phyloP scores from a whole-genome alignment of 768 basidiomycete species.

The Hypsizygus marmoreus region DNA sequence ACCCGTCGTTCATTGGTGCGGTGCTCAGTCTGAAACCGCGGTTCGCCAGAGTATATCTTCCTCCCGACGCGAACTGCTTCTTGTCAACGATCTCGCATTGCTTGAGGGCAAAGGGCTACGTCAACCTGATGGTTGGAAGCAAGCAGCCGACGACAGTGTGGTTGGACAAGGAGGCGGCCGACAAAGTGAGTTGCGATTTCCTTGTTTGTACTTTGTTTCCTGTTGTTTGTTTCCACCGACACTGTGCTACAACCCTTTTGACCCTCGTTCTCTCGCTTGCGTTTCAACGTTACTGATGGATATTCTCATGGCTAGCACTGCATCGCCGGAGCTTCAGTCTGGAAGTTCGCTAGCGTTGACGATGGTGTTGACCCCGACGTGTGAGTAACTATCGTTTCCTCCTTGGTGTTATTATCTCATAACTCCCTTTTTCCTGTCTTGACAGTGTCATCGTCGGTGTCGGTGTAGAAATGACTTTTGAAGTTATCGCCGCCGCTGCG shows the following conservation, averaged over 20 bases:
- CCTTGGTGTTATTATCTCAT: background rate
- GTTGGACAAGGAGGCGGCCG: constrained; percentile 74
- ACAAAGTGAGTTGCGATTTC: constrained; percentile 45
- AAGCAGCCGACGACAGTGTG: constrained; percentile 84
- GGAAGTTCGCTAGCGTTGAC: constrained; percentile 81
- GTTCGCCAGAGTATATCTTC: constrained; percentile 77
- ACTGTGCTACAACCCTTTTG: no score
- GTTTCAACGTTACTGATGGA: no score
- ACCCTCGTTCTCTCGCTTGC: no score
- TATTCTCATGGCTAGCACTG: no score
- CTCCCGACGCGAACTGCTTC: constrained; percentile 90
- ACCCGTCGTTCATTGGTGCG: constrained; percentile 82
- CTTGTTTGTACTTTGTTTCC: no score
- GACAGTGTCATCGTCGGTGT: constrained; percentile 80
- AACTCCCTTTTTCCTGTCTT: constrained; percentile 24
- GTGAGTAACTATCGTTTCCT: constrained; percentile 41
- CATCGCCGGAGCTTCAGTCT: constrained; percentile 82
- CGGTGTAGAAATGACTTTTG: constrained; percentile 87
- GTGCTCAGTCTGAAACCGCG: constrained; percentile 77
- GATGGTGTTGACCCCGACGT: constrained; percentile 73
- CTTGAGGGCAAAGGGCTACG: constrained; percentile 79
- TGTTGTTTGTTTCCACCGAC: no score
- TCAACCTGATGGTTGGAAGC: constrained; percentile 88
- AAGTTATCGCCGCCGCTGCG: constrained; percentile 84
- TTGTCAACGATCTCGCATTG: constrained; percentile 85